These are phyloP conservation scores for Casuarina glauca DNA, from an alignment of 306 rosid species.

Conservation along the genomic window DNA sequence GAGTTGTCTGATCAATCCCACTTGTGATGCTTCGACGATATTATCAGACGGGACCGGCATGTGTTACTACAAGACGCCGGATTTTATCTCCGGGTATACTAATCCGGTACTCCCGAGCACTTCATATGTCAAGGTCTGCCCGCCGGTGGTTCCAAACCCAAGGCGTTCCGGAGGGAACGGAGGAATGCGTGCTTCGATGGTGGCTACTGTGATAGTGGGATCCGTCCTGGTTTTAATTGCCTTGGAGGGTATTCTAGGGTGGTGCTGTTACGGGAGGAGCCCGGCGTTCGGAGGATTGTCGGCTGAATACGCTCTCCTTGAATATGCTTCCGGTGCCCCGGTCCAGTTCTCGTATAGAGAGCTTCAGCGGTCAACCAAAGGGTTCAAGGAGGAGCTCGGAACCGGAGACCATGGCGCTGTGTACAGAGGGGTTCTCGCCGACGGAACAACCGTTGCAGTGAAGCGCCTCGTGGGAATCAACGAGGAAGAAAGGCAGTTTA, in stretches of 20 bases:
- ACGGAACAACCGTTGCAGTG: constrained; percentile 69
- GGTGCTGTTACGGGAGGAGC: constrained; percentile 68
- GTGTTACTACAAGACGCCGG: constrained; percentile 39
- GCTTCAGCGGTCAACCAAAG: constrained; percentile 70
- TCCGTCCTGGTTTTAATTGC: constrained; percentile 54
- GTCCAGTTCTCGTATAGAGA: constrained; percentile 79
- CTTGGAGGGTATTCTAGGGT: constrained; percentile 73
- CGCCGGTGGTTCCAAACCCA: constrained; percentile 35
- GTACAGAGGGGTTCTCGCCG: constrained; percentile 67
- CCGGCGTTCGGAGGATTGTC: constrained; percentile 56
- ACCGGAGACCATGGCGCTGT: constrained; percentile 75
- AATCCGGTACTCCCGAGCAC: constrained; percentile 45
- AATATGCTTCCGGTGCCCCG: constrained; percentile 95
- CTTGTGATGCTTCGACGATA: constrained; percentile 49
- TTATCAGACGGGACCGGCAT: constrained; percentile 49
- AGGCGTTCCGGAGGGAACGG: constrained; percentile 21
- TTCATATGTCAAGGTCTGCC: constrained; percentile 52
- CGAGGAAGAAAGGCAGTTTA: constrained; percentile 86
- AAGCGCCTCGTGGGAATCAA: constrained; percentile 87
- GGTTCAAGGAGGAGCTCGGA: constrained; percentile 91
- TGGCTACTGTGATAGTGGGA: constrained; percentile 47
- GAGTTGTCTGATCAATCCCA: constrained; percentile 41
- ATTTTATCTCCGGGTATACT: constrained; percentile 41
- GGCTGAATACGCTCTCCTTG: constrained; percentile 80
- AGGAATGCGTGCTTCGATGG: constrained; percentile 46